These are phyloP conservation scores for Haberlea rhodopensis DNA, from an alignment of 257 asterid species.

Conservation along the genomic window DNA sequence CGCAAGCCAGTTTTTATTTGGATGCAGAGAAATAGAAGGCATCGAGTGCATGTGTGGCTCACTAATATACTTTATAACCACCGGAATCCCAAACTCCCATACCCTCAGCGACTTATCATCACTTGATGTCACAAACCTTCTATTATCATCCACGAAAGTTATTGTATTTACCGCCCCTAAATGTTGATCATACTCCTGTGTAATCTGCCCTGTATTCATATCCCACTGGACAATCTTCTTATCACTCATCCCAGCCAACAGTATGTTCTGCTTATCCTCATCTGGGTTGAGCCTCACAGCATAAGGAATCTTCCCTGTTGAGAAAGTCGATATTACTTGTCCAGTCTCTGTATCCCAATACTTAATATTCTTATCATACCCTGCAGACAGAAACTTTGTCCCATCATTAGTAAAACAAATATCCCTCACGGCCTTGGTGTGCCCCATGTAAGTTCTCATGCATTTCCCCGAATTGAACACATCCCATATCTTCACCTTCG, in stretches of 20 bases:
- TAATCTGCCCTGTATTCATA: conserved; percentile 87
- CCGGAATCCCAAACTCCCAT: conserved; percentile 98
- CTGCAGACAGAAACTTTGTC: conserved; percentile 83
- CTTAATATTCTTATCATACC: conserved; percentile 92
- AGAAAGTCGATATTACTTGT: conserved; percentile 87
- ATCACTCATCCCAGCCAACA: conserved; percentile 98
- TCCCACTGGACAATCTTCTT: conserved; percentile 99
- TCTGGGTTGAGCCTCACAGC: conserved; percentile 96
- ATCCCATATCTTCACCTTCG: conserved; percentile 98
- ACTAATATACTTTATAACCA: conserved; percentile 93
- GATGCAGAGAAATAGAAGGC: conserved; percentile 92
- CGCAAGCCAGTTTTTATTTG: conserved; percentile 91
- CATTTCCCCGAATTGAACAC: conserved; percentile 86
- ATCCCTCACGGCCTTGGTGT: conserved; percentile 84
- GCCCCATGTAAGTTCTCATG: conserved; percentile 99
- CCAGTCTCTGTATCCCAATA: conserved; percentile 99
- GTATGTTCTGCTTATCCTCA: conserved; percentile 95
- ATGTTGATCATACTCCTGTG: conserved; percentile 99
- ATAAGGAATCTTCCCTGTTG: conserved; percentile 88
- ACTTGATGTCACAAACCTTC: conserved; percentile 97
- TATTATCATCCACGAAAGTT: conserved; percentile 88
- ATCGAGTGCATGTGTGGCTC: conserved; percentile 99
- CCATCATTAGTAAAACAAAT: conserved; percentile 93
- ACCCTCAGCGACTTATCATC: conserved; percentile 95
- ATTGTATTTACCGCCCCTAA: conserved; percentile 97